Evolutionary conservation across 352 stramenopile species (phyloP), one percentile per base, ranked within the genome.

Genomic region (Aphanomyces cochlioides): DNA sequence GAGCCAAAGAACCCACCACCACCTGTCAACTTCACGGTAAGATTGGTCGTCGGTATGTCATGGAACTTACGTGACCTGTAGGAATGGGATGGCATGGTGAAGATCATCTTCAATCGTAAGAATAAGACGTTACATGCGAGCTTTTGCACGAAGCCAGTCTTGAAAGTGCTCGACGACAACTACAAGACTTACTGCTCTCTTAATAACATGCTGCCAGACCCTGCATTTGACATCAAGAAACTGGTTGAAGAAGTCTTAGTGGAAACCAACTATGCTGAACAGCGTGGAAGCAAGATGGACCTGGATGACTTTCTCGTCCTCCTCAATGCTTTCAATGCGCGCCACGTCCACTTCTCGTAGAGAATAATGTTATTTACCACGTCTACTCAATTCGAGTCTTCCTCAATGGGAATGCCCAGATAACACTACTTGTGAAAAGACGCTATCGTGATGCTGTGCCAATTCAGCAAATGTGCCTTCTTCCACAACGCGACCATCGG

Each of bases 1-100:
- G 96, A 99, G 81, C 89, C 97, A 15, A 89, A 94, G 59, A 99
- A 99, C 80, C 97, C 97, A 64, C 96, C 96, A 17, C 97, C 97
- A n/a, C 92, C 95, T 0, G 96, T 99, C 43, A 99, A 99, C 83
- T 99, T 99, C 78, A 96, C 86, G 75, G 84, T 91, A 47, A 48
- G 65, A 71, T 69, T 37, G 40, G 45, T 58, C 17, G 43, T n/a
- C 10, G 8, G 36, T 63, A 47, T 41, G 38, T 0, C 21, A 17
- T 43, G 28, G 47, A 57, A 53, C 10, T 56, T 70, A 65, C 4
- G 66, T 60, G 40, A 36, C 65, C 7, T 75, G 47, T 37, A 87
- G 70, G 97, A 99, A 82, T 99, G 97, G 97, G 98, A 99, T 78
- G 98, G 97, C 43, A 98, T 99, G 91, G 93, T 99, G 73, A 96